Base-by-base conservation (phyloP, 2,329 filamentous ascomycete species). In the Clathrospora elynae region DNA sequence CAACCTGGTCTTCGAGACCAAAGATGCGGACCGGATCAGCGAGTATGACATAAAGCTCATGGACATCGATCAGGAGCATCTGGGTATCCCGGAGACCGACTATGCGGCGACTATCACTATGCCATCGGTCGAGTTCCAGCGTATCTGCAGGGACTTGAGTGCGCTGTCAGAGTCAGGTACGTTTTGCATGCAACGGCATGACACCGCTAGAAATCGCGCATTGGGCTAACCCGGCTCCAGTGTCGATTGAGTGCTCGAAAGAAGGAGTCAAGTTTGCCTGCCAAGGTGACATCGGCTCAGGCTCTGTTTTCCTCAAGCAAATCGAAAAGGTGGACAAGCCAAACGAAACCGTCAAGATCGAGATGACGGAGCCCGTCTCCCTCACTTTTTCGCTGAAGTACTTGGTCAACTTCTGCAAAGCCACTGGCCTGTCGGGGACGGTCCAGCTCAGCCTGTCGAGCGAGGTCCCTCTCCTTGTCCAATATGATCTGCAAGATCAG, bases 31-130 rank as follows among this genome's bases (percentile, higher is more conserved):
- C 74, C 83, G 93, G 58, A 83, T 99, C 69, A 95, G 89, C 82
- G 95, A 99, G 79, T 99, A 99, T 73, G 93, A 99, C 74, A 88
- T 99, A 75, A 99, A 99, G 82, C 85, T 99, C 71, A 99, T 99
- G 93, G 93, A 99, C 72, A 99, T 99, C 73, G 93, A 99, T 75
- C 95, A 99, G 78, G 93, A 99, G 81, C 93, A 99, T 73, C 78
- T 99, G 74, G 93, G 93, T 52, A 99, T 99, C 63, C 93, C 93
- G 11, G 92, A 99, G 64, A 99, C 95, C n/a, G 93, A 99, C 67
- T 99, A 99, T 69, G 87, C 90, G 25, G 88, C 93, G 33, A 93
- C 88, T 12, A 88, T 99, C 55, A 78, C 82, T 40, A 90, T 99
- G 89, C 92, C 93, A 10, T 84, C 88, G 22, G 71, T 78, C 33